phyloP scores from a whole-genome alignment of 2,329 filamentous ascomycete species.

The Sclerotinia glacialis region DNA sequence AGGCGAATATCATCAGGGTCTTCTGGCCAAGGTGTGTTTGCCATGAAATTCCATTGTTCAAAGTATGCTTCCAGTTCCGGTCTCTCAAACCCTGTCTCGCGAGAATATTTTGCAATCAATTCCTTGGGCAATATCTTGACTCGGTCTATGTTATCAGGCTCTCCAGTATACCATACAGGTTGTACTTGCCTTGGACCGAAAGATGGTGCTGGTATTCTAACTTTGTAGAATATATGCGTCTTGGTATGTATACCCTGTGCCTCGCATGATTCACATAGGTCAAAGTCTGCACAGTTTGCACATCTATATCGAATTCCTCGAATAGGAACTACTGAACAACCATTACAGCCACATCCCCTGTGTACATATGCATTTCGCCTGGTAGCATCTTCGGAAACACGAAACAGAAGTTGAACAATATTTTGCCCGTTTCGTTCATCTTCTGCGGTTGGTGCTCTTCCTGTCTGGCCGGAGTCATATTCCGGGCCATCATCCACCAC shows the following conservation, averaged over 20 bases:
- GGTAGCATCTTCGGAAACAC: constrained; percentile 91
- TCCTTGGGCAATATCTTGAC: constrained; percentile 59
- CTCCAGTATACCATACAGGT: constrained; percentile 83
- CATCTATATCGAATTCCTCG: constrained; percentile 91
- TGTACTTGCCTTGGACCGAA: constrained; percentile 78
- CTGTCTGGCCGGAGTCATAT: constrained; percentile 30
- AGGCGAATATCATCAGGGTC: constrained; percentile 75
- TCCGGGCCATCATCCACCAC: constrained; percentile 35
- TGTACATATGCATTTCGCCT: constrained; percentile 86
- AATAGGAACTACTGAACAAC: constrained; percentile 83
- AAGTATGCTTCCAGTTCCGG: constrained; percentile 89
- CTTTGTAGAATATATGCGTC: constrained; percentile 96
- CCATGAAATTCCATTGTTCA: constrained; percentile 96
- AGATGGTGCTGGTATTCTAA: constrained; percentile 82
- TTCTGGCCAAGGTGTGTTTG: constrained; percentile 76
- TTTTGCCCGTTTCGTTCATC: constrained; percentile 62
- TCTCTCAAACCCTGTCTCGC: constrained; percentile 75
- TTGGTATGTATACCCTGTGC: constrained; percentile 70
- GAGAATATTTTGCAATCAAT: constrained; percentile 65
- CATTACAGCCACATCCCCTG: constrained; percentile 87
- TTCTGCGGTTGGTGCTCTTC: constrained; percentile 15
- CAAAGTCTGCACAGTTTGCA: constrained; percentile 92
- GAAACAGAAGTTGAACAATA: constrained; percentile 79
- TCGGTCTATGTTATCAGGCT: constrained; percentile 65
- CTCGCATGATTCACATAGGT: constrained; percentile 93